Base-by-base conservation (phyloP, 2,329 filamentous ascomycete species). In the Helminthosporium solani region DNA sequence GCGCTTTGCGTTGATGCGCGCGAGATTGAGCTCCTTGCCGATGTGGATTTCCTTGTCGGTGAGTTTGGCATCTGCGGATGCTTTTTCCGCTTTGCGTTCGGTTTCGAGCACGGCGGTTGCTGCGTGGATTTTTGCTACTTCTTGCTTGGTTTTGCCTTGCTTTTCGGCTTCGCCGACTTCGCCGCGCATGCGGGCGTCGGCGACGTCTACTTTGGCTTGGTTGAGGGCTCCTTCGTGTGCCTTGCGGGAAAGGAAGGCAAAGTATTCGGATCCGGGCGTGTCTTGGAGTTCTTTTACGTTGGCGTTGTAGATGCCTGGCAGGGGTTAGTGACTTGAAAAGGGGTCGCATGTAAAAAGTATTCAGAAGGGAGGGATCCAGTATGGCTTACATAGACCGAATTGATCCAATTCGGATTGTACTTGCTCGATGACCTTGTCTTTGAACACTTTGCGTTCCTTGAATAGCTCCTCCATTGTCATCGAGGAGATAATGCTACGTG, bases 381-480 rank as follows among this genome's bases (percentile, higher is more conserved):
- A 82, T 20, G 5, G 21, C 34, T 16, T 36, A 61, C 82, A 82
- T 8, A 94, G 77, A 47, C 89, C 89, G 60, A 95, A 92, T 58
- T 91, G 85, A 53, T 86, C 79, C 2, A 95, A 78, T 67, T 95
- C 90, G 47, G 80, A 80, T 65, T 91, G 87, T 46, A 92, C 88
- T 66, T 88, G 70, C 42, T 72, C 63, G 42, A 75, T 73, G 55
- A 81, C 78, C 55, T 86, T 84, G 56, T 79, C 80, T 75, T 92
- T 89, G 76, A 90, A 90, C 34, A 86, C 75, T 56, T 88, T 84
- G 27, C 87, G 78, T 70, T 88, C 85, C 49, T 84, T 86, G 70
- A 91, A 91, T 48, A 95, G 87, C 70, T 94, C 88, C 66, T 92
- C 88, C 87, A 94, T 92, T n/a, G 88, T 91, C 87, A 95, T 92